Percentiles rank a stretch among this genome's conserved stretches.
Evolutionary conservation across 176 grass and related monocot genomes (phyloP).

Genomic region (maize (Zea mays)): Zm-B73-REFERENCE-NAM-5.0 NC_050103.1:109319501-109320000

Average conservation of each 20-base stretch:
- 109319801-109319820: constrained; percentile 68
- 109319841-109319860: constrained; percentile 92
- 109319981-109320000: too few relatives aligned
- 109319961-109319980: not conserved
- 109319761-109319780: constrained; percentile 99
- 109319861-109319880: constrained; percentile 99
- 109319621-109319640: constrained; percentile 67
- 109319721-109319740: constrained; percentile 96
- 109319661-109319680: constrained; percentile 69
- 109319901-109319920: too few relatives aligned
- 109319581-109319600: constrained; percentile 90
- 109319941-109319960: not conserved
- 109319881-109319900: too few relatives aligned
- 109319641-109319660: constrained; percentile 84
- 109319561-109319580: constrained; percentile 98
- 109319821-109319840: constrained; percentile 94
- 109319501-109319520: constrained; percentile 81
- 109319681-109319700: constrained; percentile 77
- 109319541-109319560: constrained; percentile 96
- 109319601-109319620: constrained; percentile 70
- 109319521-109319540: constrained; percentile 97
- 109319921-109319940: not conserved
- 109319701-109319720: constrained; percentile 69
- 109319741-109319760: constrained; percentile 98
- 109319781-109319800: constrained; percentile 93